Evolutionary conservation across 164 flowering plant genomes (phyloP).

Genomic region (Pachysandra terminalis): DNA sequence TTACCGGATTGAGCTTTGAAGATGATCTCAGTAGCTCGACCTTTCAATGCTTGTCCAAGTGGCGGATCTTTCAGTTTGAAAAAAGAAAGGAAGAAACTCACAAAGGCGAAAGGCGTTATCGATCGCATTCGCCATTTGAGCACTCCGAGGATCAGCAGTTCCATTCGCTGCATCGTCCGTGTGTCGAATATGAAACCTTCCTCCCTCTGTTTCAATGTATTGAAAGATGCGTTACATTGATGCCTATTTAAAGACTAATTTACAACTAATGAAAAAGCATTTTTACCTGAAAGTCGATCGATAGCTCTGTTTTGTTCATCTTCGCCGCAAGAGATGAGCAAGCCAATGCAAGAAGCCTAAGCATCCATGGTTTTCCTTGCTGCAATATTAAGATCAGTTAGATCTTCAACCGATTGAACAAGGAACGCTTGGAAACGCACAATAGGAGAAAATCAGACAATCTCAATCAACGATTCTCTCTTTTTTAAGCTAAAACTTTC

Average conservation of each 20-base stretch:
- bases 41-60: conserved; percentile 33
- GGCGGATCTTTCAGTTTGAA: conserved; percentile 41
- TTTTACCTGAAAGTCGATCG: conserved; percentile 49
- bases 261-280: not conserved
- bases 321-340: conserved; percentile 61
- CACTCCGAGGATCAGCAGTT: conserved; percentile 51
- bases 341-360: conserved; percentile 41
- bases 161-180: conserved; percentile 48
- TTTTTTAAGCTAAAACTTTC: too few relatives aligned
- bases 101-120: conserved; percentile 63
- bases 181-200: conserved; percentile 51
- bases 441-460: too few relatives aligned
- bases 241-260: not conserved
- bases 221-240: not conserved
- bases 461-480: not conserved
- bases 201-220: conserved; percentile 28
- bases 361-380: conserved; percentile 60
- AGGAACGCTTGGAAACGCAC: not conserved
- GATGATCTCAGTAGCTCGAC: conserved; percentile 48
- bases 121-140: conserved; percentile 80
- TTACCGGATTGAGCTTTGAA: conserved; percentile 53
- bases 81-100: conserved; percentile 46
- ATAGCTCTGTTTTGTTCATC: conserved; percentile 44
- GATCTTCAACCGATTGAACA: conserved; percentile 1
- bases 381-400: conserved; percentile 24